Evolutionary conservation across 176 grass and related monocot genomes (phyloP).

Genomic region (Aegilops longissima): DNA sequence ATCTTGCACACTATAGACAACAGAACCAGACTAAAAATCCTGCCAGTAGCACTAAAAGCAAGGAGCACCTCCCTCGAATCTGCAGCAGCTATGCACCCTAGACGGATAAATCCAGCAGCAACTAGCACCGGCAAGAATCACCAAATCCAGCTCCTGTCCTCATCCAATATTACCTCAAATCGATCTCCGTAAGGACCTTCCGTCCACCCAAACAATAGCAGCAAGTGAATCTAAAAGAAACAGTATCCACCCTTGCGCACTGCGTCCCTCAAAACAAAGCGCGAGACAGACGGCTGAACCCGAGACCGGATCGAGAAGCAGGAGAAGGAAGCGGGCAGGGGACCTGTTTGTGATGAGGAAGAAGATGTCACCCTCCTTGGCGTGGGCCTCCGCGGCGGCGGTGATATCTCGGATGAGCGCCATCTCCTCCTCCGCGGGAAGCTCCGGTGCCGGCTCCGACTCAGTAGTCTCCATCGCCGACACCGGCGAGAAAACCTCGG

Average conservation of each 20-base stretch:
- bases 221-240: background rate
- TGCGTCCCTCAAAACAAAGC: background rate
- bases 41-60: background rate
- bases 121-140: background rate
- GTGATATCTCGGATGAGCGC: slow-evolving; percentile 83
- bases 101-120: background rate
- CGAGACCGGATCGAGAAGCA: slow-evolving; percentile 10
- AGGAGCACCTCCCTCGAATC: background rate
- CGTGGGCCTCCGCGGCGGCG: slow-evolving; percentile 66
- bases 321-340: background rate
- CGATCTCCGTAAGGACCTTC: background rate
- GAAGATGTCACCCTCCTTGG: slow-evolving; percentile 96
- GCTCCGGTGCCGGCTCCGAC: slow-evolving; percentile 27
- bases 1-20: background rate
- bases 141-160: background rate
- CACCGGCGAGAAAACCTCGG: background rate
- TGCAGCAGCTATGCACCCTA: background rate
- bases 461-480: slow-evolving; percentile 31
- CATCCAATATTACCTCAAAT: background rate
- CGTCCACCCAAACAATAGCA: slow-evolving; percentile 5
- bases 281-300: background rate
- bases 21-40: background rate
- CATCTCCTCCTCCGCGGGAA: slow-evolving; percentile 78
- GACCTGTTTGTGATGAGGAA: slow-evolving; percentile 91
- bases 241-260: background rate